Evolutionary conservation across 441 rosid genomes (phyloP).

Genomic region (Melastoma candidum): DNA sequence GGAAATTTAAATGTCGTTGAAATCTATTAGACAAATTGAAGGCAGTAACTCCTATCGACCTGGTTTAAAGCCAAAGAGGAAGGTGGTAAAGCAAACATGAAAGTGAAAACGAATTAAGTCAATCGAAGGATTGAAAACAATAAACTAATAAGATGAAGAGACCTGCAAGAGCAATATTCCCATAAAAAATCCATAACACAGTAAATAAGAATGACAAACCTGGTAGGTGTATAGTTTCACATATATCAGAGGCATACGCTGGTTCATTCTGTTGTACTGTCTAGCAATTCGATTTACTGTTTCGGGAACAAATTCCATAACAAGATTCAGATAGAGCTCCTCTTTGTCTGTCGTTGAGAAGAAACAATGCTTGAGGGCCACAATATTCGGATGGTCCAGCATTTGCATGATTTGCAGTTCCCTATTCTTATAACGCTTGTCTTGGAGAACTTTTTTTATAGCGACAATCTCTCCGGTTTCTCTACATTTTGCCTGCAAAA

Average conservation of each 20-base stretch:
- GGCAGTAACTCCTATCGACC: no score
- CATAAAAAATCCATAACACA: no score
- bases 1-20: no score
- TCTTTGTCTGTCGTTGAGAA: constrained; percentile 91
- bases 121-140: no score
- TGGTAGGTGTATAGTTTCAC: constrained; percentile 94
- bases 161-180: no score
- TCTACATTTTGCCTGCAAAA: constrained; percentile 82
- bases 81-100: no score
- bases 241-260: constrained; percentile 86
- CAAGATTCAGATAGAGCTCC: constrained; percentile 91
- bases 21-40: no score
- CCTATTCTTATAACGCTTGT: constrained; percentile 94
- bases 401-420: constrained; percentile 95
- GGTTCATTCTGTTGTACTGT: constrained; percentile 68
- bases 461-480: constrained; percentile 96
- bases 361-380: constrained; percentile 81
- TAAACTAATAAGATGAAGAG: no score
- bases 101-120: no score
- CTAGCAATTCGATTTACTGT: constrained; percentile 80
- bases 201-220: constrained; percentile 24
- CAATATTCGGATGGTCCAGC: constrained; percentile 98
- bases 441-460: constrained; percentile 96
- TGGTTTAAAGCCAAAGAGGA: no score
- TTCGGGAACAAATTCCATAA: constrained; percentile 91